Percentiles rank a stretch among this genome's conserved stretches.
phyloP scores from a whole-genome alignment of 306 rosid genomes.

The Quercus berberidifolia region DNA sequence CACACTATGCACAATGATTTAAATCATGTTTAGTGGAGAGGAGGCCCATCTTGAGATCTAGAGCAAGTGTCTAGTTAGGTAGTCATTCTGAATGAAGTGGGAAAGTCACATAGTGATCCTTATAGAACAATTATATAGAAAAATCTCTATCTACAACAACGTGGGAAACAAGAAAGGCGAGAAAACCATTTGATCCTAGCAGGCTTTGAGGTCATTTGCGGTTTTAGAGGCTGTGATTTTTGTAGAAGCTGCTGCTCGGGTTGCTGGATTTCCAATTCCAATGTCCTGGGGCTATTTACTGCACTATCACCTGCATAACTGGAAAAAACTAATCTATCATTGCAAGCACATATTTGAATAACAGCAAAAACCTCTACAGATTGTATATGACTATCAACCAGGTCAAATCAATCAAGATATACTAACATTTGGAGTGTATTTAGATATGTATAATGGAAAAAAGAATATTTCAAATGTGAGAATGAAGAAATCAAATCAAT shows the following conservation, averaged over 20 bases:
- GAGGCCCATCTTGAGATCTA: neutral
- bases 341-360: neutral
- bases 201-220: neutral
- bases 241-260: neutral
- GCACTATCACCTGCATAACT: slow-evolving; percentile 45
- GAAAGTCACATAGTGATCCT: neutral
- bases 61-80: no score
- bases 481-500: neutral
- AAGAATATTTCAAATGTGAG: no score
- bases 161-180: slow-evolving; percentile 27
- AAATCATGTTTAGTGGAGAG: neutral
- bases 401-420: neutral
- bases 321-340: slow-evolving; percentile 4
- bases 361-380: neutral
- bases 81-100: neutral
- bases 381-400: no score
- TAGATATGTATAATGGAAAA: no score
- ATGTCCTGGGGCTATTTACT: slow-evolving; percentile 20
- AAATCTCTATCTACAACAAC: slow-evolving; percentile 26
- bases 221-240: neutral
- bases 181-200: slow-evolving; percentile 18
- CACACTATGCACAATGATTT: neutral
- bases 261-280: slow-evolving; percentile 22
- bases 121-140: neutral
- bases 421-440: no score